Evolutionary conservation across 768 basidiomycete genomes (phyloP).

Genomic region (Mrakia gelida): DNA sequence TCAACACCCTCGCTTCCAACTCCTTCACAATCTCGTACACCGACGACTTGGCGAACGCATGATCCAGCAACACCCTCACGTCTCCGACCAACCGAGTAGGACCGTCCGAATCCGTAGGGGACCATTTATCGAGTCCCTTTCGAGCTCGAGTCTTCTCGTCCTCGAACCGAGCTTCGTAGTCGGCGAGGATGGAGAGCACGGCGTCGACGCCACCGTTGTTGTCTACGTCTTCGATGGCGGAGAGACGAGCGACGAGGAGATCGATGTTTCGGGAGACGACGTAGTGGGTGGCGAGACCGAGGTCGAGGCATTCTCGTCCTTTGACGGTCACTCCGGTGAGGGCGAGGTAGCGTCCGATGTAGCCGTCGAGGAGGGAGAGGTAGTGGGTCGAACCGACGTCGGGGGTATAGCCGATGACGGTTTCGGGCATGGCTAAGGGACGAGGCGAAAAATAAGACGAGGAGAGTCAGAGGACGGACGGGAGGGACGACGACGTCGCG

Average conservation of each 20-base stretch:
- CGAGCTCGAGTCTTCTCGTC: slow-evolving; percentile 1
- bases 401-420: slow-evolving; percentile 71
- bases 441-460: no score
- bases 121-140: slow-evolving; percentile 6
- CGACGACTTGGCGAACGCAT: slow-evolving; percentile 64
- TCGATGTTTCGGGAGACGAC: slow-evolving; percentile 72
- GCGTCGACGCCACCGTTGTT: slow-evolving; percentile 56
- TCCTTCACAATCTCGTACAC: slow-evolving; percentile 66
- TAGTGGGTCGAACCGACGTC: slow-evolving; percentile 77
- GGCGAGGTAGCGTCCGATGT: slow-evolving; percentile 88
- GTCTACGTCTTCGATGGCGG: slow-evolving; percentile 42
- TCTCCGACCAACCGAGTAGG: slow-evolving; percentile 50
- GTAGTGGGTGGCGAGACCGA: slow-evolving; percentile 91
- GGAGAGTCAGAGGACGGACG: not conserved
- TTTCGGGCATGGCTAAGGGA: slow-evolving; percentile 81
- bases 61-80: slow-evolving; percentile 72
- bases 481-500: not conserved
- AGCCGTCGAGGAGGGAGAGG: slow-evolving; percentile 81
- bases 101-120: slow-evolving; percentile 37
- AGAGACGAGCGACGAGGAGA: slow-evolving; percentile 59
- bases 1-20: slow-evolving; percentile 50
- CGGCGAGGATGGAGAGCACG: slow-evolving; percentile 58
- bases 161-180: slow-evolving; percentile 40
- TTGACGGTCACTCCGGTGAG: slow-evolving; percentile 67
- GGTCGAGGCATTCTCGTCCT: slow-evolving; percentile 82